Base-by-base conservation (phyloP, 2,329 filamentous ascomycete species). In the Canariomyces notabilis region DNA sequence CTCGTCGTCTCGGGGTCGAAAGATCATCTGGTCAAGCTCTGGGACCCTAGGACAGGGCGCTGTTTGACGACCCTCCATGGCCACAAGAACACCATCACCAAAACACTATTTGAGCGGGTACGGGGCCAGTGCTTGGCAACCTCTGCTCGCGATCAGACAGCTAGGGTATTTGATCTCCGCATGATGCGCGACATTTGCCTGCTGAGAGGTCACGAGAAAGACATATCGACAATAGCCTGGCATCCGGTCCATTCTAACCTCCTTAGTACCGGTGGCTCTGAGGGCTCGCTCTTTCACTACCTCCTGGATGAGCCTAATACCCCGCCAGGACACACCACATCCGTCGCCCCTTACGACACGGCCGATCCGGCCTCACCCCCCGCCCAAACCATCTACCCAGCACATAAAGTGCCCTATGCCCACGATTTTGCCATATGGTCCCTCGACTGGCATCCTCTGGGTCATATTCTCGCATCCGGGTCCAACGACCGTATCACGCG, bases 181-280 rank as follows among this genome's bases (percentile, higher is more conserved):
- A 95, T 95, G 86, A 97, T 98, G 93, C 86, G 93, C 53, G 93
- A 98, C 64, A 90, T 97, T 46, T 88, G 89, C 57, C 79, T 97
- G 37, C 78, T 98, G 18, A 87, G 91, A 57, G 93, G 93, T 6
- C 90, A 97, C 63, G 90, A 97, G 57, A 97, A 96, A 67, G 93
- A 96, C 56, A 88, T 98, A 50, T 91, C 89, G 11, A 94, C 89
- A 1, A 70, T 98, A 41, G 77, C 87, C 3, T 98, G 91, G 89
- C 93, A 98, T 66, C 93, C 93, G 1, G 80, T 95, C 42, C 93
- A 97, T 64, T 80, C 87, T 44, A 89, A 88, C 47, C 74, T 98
- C 34, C 79, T 98, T 26, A 93, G 87, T 44, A 96, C 91, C 0
- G 93, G 90, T 49, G 89, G 90, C 45, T 83, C 87, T 56, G 90